Conservation (phyloP, 2,329 filamentous ascomycete species). For the Alternaria infectoria region DNA sequence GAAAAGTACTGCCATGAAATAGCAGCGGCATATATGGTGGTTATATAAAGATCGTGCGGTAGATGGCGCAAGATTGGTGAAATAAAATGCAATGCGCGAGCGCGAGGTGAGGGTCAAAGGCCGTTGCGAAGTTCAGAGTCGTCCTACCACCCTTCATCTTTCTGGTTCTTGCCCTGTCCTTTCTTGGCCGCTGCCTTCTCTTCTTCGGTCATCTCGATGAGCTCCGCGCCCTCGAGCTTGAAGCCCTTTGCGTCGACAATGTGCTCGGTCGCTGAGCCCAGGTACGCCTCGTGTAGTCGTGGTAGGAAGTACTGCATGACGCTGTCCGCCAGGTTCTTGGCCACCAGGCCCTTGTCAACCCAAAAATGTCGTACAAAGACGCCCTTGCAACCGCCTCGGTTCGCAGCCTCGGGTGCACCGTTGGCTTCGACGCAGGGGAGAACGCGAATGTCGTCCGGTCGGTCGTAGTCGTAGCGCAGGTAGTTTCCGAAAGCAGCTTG, state of each 20-base stretch:
- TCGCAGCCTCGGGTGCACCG: conserved; percentile 43
- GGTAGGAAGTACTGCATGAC: conserved; percentile 49
- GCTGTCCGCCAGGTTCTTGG: conserved; percentile 39
- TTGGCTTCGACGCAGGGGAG: conserved; percentile 49
- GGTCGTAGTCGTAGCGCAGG: conserved; percentile 47
- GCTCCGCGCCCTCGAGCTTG: conserved; percentile 39
- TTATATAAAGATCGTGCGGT: not conserved
- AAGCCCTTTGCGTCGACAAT: conserved; percentile 46
- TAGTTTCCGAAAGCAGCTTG: conserved; percentile 50
- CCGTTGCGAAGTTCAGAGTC: not conserved
- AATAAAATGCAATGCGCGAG: not conserved
- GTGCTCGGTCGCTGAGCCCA: conserved; percentile 33
- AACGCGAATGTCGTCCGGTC: conserved; percentile 46
- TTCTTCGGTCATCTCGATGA: conserved; percentile 39
- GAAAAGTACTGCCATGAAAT: not conserved
- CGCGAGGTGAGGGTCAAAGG: not conserved
- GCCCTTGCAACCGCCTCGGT: conserved; percentile 45
- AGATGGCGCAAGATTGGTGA: not conserved
- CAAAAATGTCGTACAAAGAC: conserved; percentile 50
- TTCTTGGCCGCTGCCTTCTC: conserved; percentile 37
- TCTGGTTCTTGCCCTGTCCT: conserved; percentile 38
- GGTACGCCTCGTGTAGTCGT: conserved; percentile 42
- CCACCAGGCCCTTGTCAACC: conserved; percentile 44
- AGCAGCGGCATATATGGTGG: not conserved
- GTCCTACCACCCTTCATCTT: conserved; percentile 43